Percentiles rank a stretch among this genome's conserved stretches.
Conservation (phyloP, 305 asterid genomes). For the Plantago rigida region DNA sequence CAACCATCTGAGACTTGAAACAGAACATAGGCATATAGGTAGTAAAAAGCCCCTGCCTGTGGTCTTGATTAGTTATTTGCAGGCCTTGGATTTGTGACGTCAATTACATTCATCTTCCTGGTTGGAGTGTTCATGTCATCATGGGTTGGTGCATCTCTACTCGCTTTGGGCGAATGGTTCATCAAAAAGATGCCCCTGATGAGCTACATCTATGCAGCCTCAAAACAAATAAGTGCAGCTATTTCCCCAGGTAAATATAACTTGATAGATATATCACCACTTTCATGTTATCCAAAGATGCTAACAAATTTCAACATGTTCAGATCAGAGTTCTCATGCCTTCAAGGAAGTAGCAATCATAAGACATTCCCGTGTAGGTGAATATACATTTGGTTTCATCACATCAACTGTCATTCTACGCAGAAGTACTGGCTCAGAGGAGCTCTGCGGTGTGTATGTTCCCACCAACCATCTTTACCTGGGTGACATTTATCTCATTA, state of each 20-base stretch:
- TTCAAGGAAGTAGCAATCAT: constrained; percentile 39
- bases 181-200: constrained; percentile 47
- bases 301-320: not conserved
- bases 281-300: not conserved
- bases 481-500: constrained; percentile 23
- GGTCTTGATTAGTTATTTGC: constrained; percentile 5
- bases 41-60: not conserved
- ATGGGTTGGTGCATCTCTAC: constrained; percentile 51
- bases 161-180: constrained; percentile 43
- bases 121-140: constrained; percentile 51
- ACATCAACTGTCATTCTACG: constrained; percentile 25
- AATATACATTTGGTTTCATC: constrained; percentile 29
- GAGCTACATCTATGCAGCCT: constrained; percentile 44
- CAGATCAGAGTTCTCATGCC: constrained; percentile 30
- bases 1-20: not conserved
- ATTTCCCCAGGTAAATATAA: constrained; percentile 41
- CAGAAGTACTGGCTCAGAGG: constrained; percentile 28
- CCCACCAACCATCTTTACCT: constrained; percentile 27
- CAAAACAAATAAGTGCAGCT: constrained; percentile 48
- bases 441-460: constrained; percentile 29
- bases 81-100: constrained; percentile 50
- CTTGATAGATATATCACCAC: not conserved
- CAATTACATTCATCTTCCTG: constrained; percentile 41
- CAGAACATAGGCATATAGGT: not conserved
- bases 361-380: constrained; percentile 40